Conservation (phyloP, 306 rosid genomes). For the Inga leiocalycina region DNA sequence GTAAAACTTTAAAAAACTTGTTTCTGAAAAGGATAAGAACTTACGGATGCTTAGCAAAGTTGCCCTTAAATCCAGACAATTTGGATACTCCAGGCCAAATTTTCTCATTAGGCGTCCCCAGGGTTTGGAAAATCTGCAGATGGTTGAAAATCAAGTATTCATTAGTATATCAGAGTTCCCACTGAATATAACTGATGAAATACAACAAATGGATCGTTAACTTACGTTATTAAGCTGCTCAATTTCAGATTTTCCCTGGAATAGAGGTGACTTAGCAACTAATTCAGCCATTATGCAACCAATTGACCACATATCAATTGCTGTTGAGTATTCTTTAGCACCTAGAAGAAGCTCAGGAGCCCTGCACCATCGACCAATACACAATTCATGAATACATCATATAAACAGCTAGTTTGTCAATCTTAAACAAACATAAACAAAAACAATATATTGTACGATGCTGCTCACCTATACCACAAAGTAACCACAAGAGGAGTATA, state of each 20-base stretch:
- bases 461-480: constrained; percentile 86
- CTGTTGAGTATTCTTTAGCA: constrained; percentile 78
- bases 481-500: constrained; percentile 91
- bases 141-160: not conserved
- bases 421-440: not conserved
- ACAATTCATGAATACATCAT: constrained; percentile 7
- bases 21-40: constrained; percentile 7
- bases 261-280: constrained; percentile 75
- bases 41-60: constrained; percentile 76
- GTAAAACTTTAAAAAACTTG: not conserved
- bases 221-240: constrained; percentile 86
- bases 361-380: constrained; percentile 44
- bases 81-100: constrained; percentile 86
- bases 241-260: constrained; percentile 76
- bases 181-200: not conserved
- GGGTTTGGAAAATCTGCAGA: constrained; percentile 72
- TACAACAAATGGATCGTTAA: not conserved
- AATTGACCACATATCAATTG: constrained; percentile 96
- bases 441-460: not conserved
- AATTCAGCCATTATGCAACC: constrained; percentile 97
- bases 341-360: constrained; percentile 93
- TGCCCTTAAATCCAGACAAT: constrained; percentile 68
- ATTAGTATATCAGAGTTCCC: not conserved
- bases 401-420: not conserved
- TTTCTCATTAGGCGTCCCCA: constrained; percentile 82